Base-by-base conservation (phyloP, 768 basidiomycete genomes). In the Phanerodontia chrysosporium region DNA sequence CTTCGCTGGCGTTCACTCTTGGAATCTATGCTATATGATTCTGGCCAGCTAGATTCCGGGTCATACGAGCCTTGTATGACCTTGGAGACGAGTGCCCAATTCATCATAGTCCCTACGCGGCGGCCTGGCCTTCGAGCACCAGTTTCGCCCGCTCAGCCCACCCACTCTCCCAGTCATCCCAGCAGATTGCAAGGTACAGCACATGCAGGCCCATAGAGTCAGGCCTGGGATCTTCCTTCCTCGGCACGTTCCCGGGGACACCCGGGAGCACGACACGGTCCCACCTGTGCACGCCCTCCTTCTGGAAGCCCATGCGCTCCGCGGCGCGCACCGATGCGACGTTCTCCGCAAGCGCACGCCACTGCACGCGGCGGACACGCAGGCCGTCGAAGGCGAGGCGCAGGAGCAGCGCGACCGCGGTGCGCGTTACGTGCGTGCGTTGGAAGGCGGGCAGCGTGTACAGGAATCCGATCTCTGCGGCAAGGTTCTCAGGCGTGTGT, bases 291-390 rank as follows among this genome's bases (percentile, higher is more conserved):
- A 78, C 66, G 0, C 74, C 83, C 66, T 90, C 89, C 30, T 69
- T 60, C 55, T 68, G 71, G 66, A 90, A 86, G 1, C 86, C 87
- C 75, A 89, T 71, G 51, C 82, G 73, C 65, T 83, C 73, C 0
- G 87, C 87, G 0, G 78, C 73, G 4, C 71, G 64, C 16, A 84
- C 70, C 36, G 83, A 85, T 0, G 74, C 64, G 9, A 45, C 51
- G 64, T 90, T 90, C 25, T 66, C 55, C 16, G 70, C 65, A 51
- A 83, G 80, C 3, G 84, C 76, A 60, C 80, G 77, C 84, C 86
- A 90, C 29, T 82, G 80, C 0, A 87, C 80, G 13, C 87, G 76
- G 2, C 87, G 78, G 28, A 89, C 66, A 0, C 83, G 81, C 2
- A 89, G 73, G 0, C 81, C 82, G n/a, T 72, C 67, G 55, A 78